Evolutionary conservation across 352 stramenopile genomes (phyloP), one percentile per base, ranked within the genome.

Genomic region (Phytophthora citricola): DNA sequence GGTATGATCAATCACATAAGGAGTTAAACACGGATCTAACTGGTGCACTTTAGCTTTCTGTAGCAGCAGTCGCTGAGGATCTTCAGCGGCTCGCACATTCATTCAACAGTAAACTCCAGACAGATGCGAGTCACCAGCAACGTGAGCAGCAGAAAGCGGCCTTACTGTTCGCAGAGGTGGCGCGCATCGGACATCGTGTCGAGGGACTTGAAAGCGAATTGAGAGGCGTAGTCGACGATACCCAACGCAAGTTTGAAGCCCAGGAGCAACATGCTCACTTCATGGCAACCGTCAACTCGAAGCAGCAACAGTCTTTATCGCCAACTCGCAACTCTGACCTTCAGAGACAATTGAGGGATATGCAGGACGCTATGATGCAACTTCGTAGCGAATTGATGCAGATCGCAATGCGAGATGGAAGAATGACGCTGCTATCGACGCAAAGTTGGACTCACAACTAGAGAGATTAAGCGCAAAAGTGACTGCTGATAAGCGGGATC

Each of bases 131-230:
- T 9, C 73, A 66, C 41, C 73, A 90, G 49, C 81, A 91, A 54
- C 81, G 75, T 6, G 81, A 92, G 48, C 81, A 92, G 24, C 79
- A 92, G 44, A 93, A 93, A 27, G 69, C 74, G 9, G 81, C 83
- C 7, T 64, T 92, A 15, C 58, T 93, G 5, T 92, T 93, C 54
- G 85, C 83, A 4, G 85, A 93, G 65, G 61, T 91, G 15, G 38
- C 78, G 15, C 69, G 82, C 10, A 45, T 91, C 15, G 79, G 79
- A 1, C 79, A 87, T n/a, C 61, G 62, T 12, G 66, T 91, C 0
- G 79, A 87, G 43, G 71, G 63, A 4, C 17, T 84, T 5, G 79
- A 88, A 27, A 54, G 65, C 20, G 62, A 66, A 14, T 14, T 79
- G 17, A 71, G 65, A 26, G 60, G 56, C 6, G 20, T 76, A 14